Evolutionary conservation across 139 green algal genomes (phyloP), one percentile per base, ranked within the genome.

Genomic region (Picochlorum sp.): DNA sequence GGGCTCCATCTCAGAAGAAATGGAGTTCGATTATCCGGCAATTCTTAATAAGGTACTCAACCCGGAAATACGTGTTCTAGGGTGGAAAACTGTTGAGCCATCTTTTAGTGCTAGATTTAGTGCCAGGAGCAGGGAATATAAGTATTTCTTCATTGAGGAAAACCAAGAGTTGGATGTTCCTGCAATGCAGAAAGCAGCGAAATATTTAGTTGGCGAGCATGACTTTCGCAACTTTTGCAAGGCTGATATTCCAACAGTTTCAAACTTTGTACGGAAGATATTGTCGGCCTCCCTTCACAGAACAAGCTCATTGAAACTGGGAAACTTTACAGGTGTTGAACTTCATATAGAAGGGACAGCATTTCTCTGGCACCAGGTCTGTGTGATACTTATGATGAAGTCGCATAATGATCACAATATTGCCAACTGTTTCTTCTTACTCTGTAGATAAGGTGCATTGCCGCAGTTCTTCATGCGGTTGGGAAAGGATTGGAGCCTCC

Each of bases 141-240:
- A 88, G 66, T 98, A 97, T 72, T 94, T 87, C 62, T 88, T 97
- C 21, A 67, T 88, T 1, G 63, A 77, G 34, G 49, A 63, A 6
- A 28, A 11, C n/a, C 16, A 26, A 11, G 16, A 45, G 16, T 63
- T 97, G 49, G 78, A 96, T 61, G 23, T 96, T 15, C 60, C 21
- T 3, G 69, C 70, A 24, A 98, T 98, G 89, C 73, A 68, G 31
- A 31, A 72, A 44, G 90, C 86, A 5, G 88, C 84, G 11, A 18
- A 45, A 0, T 38, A 73, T 61, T 85, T 98, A 7, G 30, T 91
- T 26, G 92, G 92, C 10, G 67, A 88, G 24, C 92, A 97, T 60
- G 92, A 98, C 73, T 98, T 96, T 72, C 74, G 91, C 2, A 91
- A 97, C 73, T 97, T 98, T 69, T 98, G 92, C 83, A 95, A 95